Evolutionary conservation across 225 moss, liverwort and hornwort genomes (phyloP).

Genomic region (Sphagnum tenellum): DNA sequence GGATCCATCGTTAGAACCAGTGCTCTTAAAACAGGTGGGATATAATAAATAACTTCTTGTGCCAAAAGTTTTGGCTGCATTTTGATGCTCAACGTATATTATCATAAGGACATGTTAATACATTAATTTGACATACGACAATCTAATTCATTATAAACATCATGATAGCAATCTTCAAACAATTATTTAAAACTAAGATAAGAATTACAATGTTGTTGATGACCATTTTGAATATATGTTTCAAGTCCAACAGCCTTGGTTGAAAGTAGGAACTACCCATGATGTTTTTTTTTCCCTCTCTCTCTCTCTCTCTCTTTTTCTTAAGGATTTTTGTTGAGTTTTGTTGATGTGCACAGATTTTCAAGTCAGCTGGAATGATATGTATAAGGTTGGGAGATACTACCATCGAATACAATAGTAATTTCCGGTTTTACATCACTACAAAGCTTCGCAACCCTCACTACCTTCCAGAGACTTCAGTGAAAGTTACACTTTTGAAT

Average conservation of each 20-base stretch:
- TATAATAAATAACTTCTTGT: neutral
- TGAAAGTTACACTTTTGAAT: constrained; percentile 82
- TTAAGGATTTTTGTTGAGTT: neutral
- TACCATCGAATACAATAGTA: constrained; percentile 65
- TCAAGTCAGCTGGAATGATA: constrained; percentile 81
- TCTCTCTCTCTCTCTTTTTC: too few relatives aligned
- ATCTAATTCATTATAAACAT: too few relatives aligned
- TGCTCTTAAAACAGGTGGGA: constrained; percentile 67
- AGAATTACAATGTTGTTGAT: too few relatives aligned
- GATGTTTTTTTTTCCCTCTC: too few relatives aligned
- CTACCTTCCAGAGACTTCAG: constrained; percentile 86
- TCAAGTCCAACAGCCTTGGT: too few relatives aligned
- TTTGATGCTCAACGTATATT: neutral
- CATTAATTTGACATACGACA: too few relatives aligned
- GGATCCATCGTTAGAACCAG: constrained; percentile 80
- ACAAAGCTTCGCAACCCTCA: constrained; percentile 90
- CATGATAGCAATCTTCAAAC: too few relatives aligned
- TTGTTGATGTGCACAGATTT: constrained; percentile 34
- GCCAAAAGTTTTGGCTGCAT: neutral
- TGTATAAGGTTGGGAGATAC: constrained; percentile 79
- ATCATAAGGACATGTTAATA: too few relatives aligned
- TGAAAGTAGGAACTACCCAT: too few relatives aligned
- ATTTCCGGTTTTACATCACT: constrained; percentile 75
- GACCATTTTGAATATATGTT: too few relatives aligned
- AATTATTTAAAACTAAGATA: too few relatives aligned